These are phyloP conservation scores for Macadamia tetraphylla DNA, from an alignment of 164 flowering plant genomes.

Conservation along the genomic window DNA sequence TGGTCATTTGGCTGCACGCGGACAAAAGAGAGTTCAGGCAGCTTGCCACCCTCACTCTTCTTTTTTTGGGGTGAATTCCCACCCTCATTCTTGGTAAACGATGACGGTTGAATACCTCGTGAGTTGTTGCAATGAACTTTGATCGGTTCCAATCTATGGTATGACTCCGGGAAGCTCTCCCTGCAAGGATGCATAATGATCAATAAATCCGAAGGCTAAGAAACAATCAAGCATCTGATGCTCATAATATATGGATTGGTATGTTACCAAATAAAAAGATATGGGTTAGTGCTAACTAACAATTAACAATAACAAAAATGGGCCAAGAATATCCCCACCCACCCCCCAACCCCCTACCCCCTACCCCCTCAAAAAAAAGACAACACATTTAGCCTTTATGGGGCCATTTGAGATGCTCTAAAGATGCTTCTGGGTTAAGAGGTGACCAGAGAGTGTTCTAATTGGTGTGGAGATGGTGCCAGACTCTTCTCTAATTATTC, in stretches of 20 bases:
- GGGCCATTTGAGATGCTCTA: not conserved
- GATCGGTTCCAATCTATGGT: conserved; percentile 29
- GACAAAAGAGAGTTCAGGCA: conserved; percentile 49
- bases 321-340: not conserved
- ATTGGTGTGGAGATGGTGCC: no score
- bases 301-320: no score
- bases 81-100: conserved; percentile 27
- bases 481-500: no score
- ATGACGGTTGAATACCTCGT: conserved; percentile 28
- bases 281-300: no score
- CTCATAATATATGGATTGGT: no score
- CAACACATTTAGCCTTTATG: not conserved
- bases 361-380: no score
- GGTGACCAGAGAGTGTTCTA: no score
- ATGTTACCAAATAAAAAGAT: no score
- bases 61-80: not conserved
- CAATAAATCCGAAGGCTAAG: not conserved
- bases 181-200: conserved; percentile 17
- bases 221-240: not conserved
- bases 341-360: no score
- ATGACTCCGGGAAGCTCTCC: conserved; percentile 32
- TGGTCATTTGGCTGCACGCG: conserved; percentile 44
- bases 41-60: conserved; percentile 23
- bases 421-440: no score
- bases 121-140: conserved; percentile 36